phyloP scores from a whole-genome alignment of 306 rosid species.

The Rubus idaeus region DNA sequence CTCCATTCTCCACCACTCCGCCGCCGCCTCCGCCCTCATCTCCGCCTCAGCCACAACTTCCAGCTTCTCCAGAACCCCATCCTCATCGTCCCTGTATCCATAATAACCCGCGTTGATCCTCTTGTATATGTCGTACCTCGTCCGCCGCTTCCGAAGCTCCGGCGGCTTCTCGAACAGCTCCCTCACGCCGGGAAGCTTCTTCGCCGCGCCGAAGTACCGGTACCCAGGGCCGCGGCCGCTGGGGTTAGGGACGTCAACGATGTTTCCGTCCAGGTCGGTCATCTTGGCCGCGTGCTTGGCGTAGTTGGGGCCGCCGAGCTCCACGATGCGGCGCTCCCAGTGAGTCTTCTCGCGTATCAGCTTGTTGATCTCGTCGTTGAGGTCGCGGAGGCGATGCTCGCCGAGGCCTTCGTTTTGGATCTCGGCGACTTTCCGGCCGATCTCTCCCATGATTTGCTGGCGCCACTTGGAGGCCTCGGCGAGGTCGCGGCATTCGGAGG shows the following conservation, averaged over 20 bases:
- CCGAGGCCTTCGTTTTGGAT: constrained; percentile 94
- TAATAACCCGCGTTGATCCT: constrained; percentile 83
- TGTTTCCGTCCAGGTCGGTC: constrained; percentile 94
- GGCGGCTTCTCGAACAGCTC: constrained; percentile 93
- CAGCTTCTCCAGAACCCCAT: constrained; percentile 65
- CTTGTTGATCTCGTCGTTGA: constrained; percentile 92
- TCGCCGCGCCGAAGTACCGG: constrained; percentile 87
- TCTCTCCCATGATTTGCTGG: constrained; percentile 87
- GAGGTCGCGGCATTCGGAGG: constrained; percentile 94
- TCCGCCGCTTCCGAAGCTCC: constrained; percentile 76
- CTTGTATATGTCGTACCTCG: constrained; percentile 82
- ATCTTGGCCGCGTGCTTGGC: constrained; percentile 70
- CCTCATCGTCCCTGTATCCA: constrained; percentile 90
- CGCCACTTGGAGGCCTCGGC: constrained; percentile 94
- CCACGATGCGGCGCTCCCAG: constrained; percentile 87
- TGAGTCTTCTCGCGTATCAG: constrained; percentile 77
- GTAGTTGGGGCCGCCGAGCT: constrained; percentile 80
- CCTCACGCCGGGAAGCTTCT: constrained; percentile 75
- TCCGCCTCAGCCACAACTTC: constrained; percentile 68
- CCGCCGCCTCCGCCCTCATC: constrained; percentile 60
- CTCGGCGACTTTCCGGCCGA: constrained; percentile 98
- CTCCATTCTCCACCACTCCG: constrained; percentile 77
- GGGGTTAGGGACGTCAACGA: constrained; percentile 90
- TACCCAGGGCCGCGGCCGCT: constrained; percentile 95
- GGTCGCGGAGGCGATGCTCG: constrained; percentile 95